Evolutionary conservation across 2,329 filamentous ascomycete genomes (phyloP).

Genomic region (Sphaerulina populicola): DNA sequence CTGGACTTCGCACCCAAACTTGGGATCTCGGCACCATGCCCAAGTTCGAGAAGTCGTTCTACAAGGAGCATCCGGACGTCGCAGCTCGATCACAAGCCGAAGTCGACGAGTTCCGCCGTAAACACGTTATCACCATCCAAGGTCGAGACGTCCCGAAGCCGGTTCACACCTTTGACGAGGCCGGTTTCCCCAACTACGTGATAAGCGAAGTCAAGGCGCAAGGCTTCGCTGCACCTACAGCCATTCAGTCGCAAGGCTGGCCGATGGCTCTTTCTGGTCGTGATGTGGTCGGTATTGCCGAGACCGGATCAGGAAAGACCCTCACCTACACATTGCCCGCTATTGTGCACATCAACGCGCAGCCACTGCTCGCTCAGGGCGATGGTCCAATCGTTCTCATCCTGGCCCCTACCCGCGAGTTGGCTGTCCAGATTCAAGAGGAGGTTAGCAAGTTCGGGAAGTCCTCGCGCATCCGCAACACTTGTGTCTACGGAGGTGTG

Average conservation of each 20-base stretch:
- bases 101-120: slow-evolving; percentile 78
- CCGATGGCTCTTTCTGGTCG: slow-evolving; percentile 97
- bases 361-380: slow-evolving; percentile 87
- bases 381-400: slow-evolving; percentile 96
- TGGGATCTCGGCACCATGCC: slow-evolving; percentile 76
- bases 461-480: slow-evolving; percentile 95
- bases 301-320: slow-evolving; percentile 98
- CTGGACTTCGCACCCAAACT: slow-evolving; percentile 74
- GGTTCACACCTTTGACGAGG: slow-evolving; percentile 95
- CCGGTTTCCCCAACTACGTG: slow-evolving; percentile 91
- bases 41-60: slow-evolving; percentile 99
- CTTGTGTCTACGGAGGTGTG: slow-evolving; percentile 97
- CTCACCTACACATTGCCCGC: slow-evolving; percentile 95
- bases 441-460: slow-evolving; percentile 98
- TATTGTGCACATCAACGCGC: slow-evolving; percentile 98
- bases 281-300: slow-evolving; percentile 96
- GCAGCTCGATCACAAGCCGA: slow-evolving; percentile 64
- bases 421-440: slow-evolving; percentile 96
- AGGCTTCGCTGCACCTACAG: slow-evolving; percentile 85
- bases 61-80: slow-evolving; percentile 87
- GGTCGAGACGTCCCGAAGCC: slow-evolving; percentile 80
- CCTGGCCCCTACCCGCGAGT: slow-evolving; percentile 89
- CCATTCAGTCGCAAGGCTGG: slow-evolving; percentile 98
- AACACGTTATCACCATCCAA: slow-evolving; percentile 74
- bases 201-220: slow-evolving; percentile 98